Evolutionary conservation across 2,329 filamentous ascomycete species (phyloP).

Genomic region (Sclerotinia trifoliorum): DNA sequence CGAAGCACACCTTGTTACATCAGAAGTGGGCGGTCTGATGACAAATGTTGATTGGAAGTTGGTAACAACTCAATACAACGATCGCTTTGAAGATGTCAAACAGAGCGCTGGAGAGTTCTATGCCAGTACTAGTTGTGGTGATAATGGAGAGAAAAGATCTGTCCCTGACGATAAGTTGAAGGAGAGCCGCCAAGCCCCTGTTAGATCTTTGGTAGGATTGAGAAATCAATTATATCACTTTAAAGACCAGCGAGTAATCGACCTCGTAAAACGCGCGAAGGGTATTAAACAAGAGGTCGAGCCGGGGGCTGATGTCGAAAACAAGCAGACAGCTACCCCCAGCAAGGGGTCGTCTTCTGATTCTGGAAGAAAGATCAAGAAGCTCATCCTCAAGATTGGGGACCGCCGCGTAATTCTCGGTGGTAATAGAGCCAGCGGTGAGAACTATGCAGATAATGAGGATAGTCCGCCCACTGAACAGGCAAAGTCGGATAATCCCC

Average conservation of each 20-base stretch:
- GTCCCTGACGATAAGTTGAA: neutral
- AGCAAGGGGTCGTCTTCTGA: neutral
- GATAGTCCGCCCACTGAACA: neutral
- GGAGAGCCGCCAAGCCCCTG: neutral
- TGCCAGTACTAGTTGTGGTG: neutral
- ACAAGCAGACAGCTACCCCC: neutral
- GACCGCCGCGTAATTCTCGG: neutral
- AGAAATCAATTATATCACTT: constrained; percentile 1
- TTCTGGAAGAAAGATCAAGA: neutral
- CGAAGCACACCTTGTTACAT: neutral
- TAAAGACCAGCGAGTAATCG: neutral
- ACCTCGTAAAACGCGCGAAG: neutral
- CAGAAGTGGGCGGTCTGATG: neutral
- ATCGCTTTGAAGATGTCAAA: neutral
- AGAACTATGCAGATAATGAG: neutral
- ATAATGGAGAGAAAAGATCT: neutral
- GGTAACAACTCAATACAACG: neutral
- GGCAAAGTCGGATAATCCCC: neutral
- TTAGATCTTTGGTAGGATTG: neutral
- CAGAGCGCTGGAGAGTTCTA: neutral
- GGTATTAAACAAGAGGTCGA: neutral
- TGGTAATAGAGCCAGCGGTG: neutral
- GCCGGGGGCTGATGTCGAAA: neutral
- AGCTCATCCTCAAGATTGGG: neutral
- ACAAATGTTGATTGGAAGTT: neutral